Conservation (phyloP, 352 stramenopile genomes). For the Phytophthora europaea region DNA sequence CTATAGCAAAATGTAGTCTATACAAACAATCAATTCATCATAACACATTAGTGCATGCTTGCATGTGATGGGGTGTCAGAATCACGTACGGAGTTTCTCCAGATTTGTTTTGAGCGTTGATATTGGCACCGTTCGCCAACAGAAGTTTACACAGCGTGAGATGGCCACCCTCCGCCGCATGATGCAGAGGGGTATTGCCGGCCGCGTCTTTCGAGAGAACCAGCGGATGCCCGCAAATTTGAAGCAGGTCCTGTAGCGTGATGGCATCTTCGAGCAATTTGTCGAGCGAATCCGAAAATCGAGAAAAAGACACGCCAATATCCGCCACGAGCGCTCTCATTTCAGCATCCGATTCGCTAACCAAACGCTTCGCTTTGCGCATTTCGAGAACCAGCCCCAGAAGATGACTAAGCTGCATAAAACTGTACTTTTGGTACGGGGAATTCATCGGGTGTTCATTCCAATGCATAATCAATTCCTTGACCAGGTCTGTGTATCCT, state of each 20-base stretch:
- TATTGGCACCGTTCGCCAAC: conserved; percentile 71
- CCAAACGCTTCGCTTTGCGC: conserved; percentile 56
- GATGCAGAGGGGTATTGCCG: conserved; percentile 83
- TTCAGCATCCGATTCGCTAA: conserved; percentile 71
- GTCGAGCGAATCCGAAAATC: conserved; percentile 77
- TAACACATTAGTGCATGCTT: not conserved
- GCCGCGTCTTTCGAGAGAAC: conserved; percentile 67
- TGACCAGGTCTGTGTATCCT: conserved; percentile 75
- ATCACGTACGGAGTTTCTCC: conserved; percentile 80
- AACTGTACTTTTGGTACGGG: conserved; percentile 71
- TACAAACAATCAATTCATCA: not conserved
- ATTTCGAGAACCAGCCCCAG: conserved; percentile 62
- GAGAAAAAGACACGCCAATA: conserved; percentile 64
- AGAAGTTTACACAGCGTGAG: conserved; percentile 71
- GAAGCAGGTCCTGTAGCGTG: conserved; percentile 68
- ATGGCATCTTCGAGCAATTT: conserved; percentile 66
- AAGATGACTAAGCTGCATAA: conserved; percentile 58
- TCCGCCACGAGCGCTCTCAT: conserved; percentile 59
- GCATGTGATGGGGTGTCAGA: not conserved
- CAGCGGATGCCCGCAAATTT: conserved; percentile 79
- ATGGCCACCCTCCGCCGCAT: conserved; percentile 80
- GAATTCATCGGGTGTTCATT: conserved; percentile 69
- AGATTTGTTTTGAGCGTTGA: conserved; percentile 83
- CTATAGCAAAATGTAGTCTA: conserved; percentile 86
- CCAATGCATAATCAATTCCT: conserved; percentile 71